Evolutionary conservation across 164 flowering plant species (phyloP), one percentile per base, ranked within the genome.

Genomic region (Annona cherimola): DNA sequence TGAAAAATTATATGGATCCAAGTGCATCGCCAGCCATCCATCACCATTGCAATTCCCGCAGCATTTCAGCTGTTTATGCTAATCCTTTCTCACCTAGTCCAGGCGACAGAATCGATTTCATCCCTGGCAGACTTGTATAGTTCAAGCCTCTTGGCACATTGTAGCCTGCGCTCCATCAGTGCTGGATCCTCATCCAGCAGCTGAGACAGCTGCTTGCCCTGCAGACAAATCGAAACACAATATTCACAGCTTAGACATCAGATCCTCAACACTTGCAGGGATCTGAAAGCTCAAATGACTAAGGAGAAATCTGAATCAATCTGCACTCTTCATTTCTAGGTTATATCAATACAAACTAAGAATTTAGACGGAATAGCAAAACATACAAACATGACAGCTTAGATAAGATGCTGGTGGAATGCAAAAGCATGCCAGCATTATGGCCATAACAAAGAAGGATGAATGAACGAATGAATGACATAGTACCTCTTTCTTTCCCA

Each of bases 161-260:
- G 89, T 70, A 71, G 86, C 74, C 98, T 86, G 75, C 85, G 84
- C 75, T 88, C 94, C 96, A 89, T 91, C 78, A 90, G 60, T 43
- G 96, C 83, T 1, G 94, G 96, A 73, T 93, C 98, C 76, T 93
- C 98, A 77, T 93, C 98, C 71, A 93, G 77, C 76, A 91, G 44
- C 35, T 76, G 85, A 12, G 82, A 74, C 43, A 93, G 89, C 81
- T 87, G 90, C 77, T 90, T 89, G 6, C 78, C 89, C 98, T 93
- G 82, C 60, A 77, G 0, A 0, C 61, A 41, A 43, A 70, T 26
- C 19, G 4, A 50, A 20, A 68, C 16, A 1, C 5, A 14, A 5
- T 18, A 61, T 19, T 61, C 20, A 61, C 6, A 4, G 35, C 35
- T 26, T 26, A 26, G 35, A 26, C 35, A 26, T 26, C 35, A 26